A percentile compares a stretch with the other conserved stretches of the same genome.
phyloP scores from a whole-genome alignment of 805 yeast species.

The Candida methanosorbosa region DNA sequence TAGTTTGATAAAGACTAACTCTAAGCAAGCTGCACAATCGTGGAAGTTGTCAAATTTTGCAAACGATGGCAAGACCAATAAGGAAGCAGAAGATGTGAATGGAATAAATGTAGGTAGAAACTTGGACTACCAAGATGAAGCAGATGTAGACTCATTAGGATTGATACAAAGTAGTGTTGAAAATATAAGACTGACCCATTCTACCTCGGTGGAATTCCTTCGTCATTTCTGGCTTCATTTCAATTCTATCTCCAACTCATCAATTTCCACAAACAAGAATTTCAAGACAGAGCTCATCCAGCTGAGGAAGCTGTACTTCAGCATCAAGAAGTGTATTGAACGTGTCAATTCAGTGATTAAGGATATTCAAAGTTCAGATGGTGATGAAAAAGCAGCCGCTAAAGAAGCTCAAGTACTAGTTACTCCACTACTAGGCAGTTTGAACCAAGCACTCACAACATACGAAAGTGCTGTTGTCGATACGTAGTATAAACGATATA shows the following conservation, averaged over 20 bases:
- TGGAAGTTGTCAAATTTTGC: constrained; percentile 25
- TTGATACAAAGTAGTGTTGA: constrained; percentile 33
- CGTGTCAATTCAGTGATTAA: constrained; percentile 28
- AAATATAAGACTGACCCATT: constrained; percentile 51
- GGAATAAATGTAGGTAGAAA: too few species aligned
- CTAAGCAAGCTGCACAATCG: constrained; percentile 43
- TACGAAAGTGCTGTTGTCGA: constrained; percentile 34
- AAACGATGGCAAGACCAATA: constrained; percentile 21
- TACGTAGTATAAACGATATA: constrained; percentile 2
- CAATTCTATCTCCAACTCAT: constrained; percentile 25
- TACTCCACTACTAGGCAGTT: constrained; percentile 34
- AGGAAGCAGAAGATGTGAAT: constrained; percentile 18
- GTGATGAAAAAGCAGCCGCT: too few species aligned
- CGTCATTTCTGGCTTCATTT: constrained; percentile 68
- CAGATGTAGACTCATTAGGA: constrained; percentile 3
- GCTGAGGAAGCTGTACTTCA: constrained; percentile 37
- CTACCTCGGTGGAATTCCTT: constrained; percentile 67
- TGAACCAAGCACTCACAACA: constrained; percentile 35
- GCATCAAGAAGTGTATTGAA: constrained; percentile 38
- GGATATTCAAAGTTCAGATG: constrained; percentile 1
- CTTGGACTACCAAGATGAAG: constrained; percentile 3
- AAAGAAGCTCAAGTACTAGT: constrained; percentile 16
- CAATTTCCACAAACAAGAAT: constrained; percentile 20
- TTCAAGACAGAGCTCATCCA: constrained; percentile 22
- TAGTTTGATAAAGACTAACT: constrained; percentile 39